These are phyloP conservation scores for Vigna trinervia DNA, from an alignment of 306 rosid species.

Conservation along the genomic window DNA sequence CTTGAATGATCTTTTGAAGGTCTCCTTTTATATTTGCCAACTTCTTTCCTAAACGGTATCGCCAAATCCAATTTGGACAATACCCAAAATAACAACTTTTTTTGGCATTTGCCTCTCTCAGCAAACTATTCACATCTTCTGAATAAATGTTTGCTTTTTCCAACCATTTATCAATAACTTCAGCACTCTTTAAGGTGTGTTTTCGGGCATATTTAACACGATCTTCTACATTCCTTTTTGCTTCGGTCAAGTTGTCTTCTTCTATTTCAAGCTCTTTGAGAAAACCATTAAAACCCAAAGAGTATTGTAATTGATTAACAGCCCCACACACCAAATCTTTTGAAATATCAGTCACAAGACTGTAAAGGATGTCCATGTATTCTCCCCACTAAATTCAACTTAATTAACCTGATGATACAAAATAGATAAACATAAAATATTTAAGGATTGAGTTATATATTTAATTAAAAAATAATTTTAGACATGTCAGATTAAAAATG, in stretches of 20 bases:
- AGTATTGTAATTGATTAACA: neutral
- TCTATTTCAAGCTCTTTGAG: neutral
- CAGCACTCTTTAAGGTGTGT: neutral
- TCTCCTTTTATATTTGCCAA: neutral
- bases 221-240: neutral
- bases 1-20: neutral
- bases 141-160: neutral
- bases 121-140: neutral
- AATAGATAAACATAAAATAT: too few relatives aligned
- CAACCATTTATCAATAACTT: constrained; percentile 16
- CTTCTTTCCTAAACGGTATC: constrained; percentile 9
- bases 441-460: too few relatives aligned
- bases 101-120: neutral
- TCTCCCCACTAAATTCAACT: neutral
- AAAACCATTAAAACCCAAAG: constrained; percentile 2
- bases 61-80: constrained; percentile 27
- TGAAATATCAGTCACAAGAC: neutral
- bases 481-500: too few relatives aligned
- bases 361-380: neutral
- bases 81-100: constrained; percentile 1
- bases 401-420: too few relatives aligned
- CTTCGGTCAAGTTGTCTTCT: neutral
- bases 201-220: neutral
- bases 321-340: neutral
- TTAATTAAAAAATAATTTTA: too few relatives aligned